These are phyloP conservation scores for Tripidium arundinaceum DNA, from an alignment of 202 grass and related monocot genomes.

Conservation along the genomic window DNA sequence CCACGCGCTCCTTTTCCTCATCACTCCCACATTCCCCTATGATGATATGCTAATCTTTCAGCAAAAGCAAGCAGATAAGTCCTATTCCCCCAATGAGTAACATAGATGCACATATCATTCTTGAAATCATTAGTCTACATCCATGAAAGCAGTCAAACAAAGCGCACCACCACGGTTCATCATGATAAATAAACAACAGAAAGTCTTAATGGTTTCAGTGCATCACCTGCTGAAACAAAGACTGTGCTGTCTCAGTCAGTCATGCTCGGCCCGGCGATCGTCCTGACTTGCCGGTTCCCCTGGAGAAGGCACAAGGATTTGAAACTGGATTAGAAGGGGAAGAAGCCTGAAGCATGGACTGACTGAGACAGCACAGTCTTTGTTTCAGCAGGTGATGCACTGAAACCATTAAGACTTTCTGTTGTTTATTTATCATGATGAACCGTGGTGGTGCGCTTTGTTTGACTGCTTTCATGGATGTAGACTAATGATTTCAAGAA, in stretches of 20 bases:
- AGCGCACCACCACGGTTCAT: constrained; percentile 19
- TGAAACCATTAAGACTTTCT: constrained; percentile 29
- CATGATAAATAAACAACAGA: constrained; percentile 15
- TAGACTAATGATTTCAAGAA: constrained; percentile 30
- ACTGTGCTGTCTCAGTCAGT: constrained; percentile 13
- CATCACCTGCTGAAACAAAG: constrained; percentile 44
- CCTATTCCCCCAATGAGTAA: constrained; percentile 17
- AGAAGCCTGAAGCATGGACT: not conserved
- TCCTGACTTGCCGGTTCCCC: constrained; percentile 46
- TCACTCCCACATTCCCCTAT: constrained; percentile 34
- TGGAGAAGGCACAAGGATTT: constrained; percentile 17
- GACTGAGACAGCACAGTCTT: constrained; percentile 15
- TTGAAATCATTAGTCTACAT: constrained; percentile 31
- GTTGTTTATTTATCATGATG: constrained; percentile 13
- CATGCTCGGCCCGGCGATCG: constrained; percentile 49
- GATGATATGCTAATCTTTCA: constrained; percentile 53
- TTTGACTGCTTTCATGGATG: constrained; percentile 39
- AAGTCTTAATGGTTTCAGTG: constrained; percentile 30
- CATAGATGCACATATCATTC: constrained; percentile 28
- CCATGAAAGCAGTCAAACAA: constrained; percentile 40
- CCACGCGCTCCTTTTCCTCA: not conserved
- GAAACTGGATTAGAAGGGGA: constrained; percentile 11
- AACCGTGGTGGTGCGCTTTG: constrained; percentile 22
- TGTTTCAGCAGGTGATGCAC: constrained; percentile 48
- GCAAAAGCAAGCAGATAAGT: constrained; percentile 36